Conservation (phyloP, 306 rosid genomes). For the Begonia peltatifolia region DNA sequence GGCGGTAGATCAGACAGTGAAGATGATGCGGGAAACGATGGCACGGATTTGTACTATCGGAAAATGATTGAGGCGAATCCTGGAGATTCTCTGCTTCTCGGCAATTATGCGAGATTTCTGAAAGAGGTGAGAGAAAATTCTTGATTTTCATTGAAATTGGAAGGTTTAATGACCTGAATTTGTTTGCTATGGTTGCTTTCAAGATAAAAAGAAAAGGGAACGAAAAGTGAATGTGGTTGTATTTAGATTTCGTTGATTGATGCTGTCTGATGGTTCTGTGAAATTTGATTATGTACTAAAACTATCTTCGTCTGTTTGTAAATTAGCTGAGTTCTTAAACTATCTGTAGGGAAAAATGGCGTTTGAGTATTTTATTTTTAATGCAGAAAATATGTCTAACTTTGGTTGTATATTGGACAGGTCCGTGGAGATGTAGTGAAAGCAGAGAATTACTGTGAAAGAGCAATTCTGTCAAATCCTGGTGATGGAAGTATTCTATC, state of each 20-base stretch:
- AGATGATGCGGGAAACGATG: constrained; percentile 25
- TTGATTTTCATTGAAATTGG: neutral
- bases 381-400: neutral
- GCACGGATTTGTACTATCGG: constrained; percentile 42
- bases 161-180: neutral
- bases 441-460: constrained; percentile 58
- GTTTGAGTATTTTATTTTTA: no score
- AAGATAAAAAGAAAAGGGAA: no score
- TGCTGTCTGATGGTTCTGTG: no score
- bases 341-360: no score
- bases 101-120: constrained; percentile 75
- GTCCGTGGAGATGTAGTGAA: constrained; percentile 48
- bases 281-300: no score
- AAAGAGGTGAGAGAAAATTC: constrained; percentile 40
- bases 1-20: constrained; percentile 21
- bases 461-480: constrained; percentile 58
- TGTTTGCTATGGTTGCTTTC: no score
- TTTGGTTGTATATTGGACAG: constrained; percentile 14
- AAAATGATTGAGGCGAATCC: constrained; percentile 75
- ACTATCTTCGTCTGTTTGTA: no score
- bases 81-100: constrained; percentile 53
- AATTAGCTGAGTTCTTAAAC: no score
- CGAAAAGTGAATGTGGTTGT: no score
- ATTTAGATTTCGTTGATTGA: no score
- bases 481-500: constrained; percentile 39